A percentile compares a stretch with the other conserved stretches of the same genome.
Evolutionary conservation across 768 basidiomycete species (phyloP).

Genomic region (Piloderma croceum): DNA sequence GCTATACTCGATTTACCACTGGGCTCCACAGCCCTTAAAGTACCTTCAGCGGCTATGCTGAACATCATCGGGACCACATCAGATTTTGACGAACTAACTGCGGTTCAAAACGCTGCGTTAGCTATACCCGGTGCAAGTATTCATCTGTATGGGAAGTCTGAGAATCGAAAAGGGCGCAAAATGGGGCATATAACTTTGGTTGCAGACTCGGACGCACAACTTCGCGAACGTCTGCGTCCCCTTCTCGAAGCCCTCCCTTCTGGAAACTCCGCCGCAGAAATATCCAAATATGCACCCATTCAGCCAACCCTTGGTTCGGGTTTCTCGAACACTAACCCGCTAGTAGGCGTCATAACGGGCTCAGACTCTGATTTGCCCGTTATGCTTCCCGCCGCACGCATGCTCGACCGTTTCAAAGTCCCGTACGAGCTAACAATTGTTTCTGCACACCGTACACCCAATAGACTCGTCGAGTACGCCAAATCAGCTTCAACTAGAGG

Average conservation of each 20-base stretch:
- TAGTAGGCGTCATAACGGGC: conserved; percentile 96
- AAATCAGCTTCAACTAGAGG: conserved; percentile 64
- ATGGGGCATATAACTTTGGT: conserved; percentile 97
- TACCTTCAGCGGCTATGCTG: conserved; percentile 86
- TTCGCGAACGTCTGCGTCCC: conserved; percentile 62
- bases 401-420: conserved; percentile 75
- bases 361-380: conserved; percentile 96
- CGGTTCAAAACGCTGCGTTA: conserved; percentile 56
- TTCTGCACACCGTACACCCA: conserved; percentile 93
- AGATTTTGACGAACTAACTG: conserved; percentile 52
- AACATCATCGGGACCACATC: conserved; percentile 87
- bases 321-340: conserved; percentile 60
- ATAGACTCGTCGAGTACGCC: conserved; percentile 78
- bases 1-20: conserved; percentile 88
- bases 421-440: conserved; percentile 95
- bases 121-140: conserved; percentile 67
- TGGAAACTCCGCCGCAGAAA: conserved; percentile 36
- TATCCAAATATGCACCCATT: conserved; percentile 47
- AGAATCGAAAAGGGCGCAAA: conserved; percentile 85
- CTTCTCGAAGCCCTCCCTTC: conserved; percentile 65
- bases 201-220: conserved; percentile 72
- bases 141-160: conserved; percentile 93
- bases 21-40: conserved; percentile 82
- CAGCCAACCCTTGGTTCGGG: conserved; percentile 40
- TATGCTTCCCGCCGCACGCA: conserved; percentile 83